Conservation (phyloP, 106 monocot genomes). For the Dendrobium nobile region DNA sequence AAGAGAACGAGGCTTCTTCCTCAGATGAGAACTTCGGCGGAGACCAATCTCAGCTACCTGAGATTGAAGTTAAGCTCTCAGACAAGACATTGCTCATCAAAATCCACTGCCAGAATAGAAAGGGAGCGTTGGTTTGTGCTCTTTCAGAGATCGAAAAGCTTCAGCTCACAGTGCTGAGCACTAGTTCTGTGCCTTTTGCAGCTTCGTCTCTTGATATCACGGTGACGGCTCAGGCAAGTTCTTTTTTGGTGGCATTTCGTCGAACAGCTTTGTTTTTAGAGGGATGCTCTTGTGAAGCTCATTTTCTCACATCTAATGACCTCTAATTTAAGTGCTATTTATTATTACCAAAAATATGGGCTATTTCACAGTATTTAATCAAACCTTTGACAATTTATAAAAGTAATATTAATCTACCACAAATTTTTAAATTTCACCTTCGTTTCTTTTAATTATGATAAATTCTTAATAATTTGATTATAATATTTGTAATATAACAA, state of each 20-base stretch:
- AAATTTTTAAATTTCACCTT: too few species aligned
- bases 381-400: too few species aligned
- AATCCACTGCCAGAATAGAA: constrained; percentile 8
- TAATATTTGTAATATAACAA: too few species aligned
- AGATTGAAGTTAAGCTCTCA: constrained; percentile 10
- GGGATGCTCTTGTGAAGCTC: background rate
- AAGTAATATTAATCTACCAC: too few species aligned
- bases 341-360: too few species aligned
- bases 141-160: constrained; percentile 12
- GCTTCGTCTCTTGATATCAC: constrained; percentile 11
- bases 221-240: constrained; percentile 8
- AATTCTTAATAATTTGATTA: too few species aligned
- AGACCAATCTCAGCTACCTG: background rate
- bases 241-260: background rate
- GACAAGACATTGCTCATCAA: constrained; percentile 8
- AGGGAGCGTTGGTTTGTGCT: background rate
- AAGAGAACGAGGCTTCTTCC: constrained; percentile 5
- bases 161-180: background rate
- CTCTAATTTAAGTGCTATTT: too few species aligned
- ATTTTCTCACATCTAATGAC: too few species aligned
- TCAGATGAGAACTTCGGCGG: constrained; percentile 1
- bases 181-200: background rate
- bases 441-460: too few species aligned
- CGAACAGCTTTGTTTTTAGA: background rate
- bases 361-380: too few species aligned